Evolutionary conservation across 2,329 filamentous ascomycete species (phyloP), one percentile per base, ranked within the genome.

Genomic region (Colletotrichum lindemuthianum): DNA sequence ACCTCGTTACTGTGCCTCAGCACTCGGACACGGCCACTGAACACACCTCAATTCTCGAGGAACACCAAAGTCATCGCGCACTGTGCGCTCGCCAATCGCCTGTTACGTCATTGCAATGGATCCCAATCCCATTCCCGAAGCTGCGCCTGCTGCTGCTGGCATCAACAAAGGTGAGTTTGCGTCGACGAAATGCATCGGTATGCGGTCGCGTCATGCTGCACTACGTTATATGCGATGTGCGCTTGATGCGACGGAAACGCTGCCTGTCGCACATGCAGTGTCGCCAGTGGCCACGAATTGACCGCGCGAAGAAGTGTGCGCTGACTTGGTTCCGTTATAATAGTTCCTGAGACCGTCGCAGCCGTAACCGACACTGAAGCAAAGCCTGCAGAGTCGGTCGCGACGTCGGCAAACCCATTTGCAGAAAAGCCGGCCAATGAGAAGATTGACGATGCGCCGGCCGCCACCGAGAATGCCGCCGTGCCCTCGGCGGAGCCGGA

Each of bases 101-200:
- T 16, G 36, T 71, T 73, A 75, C 74, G 74, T 76, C 74, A 76
- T 76, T 72, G 71, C 70, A 60, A 76, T 76, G 74, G 71, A 74
- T 55, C 70, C 72, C 63, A 73, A 45, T 68, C 64, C 66, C 47
- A 60, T 41, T 36, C 44, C 59, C 54, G 64, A 52, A 65, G 48
- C 64, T 60, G 56, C 51, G 36, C 69, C 59, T 60, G 68, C 67
- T 66, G 69, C 70, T 51, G 65, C 47, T 41, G 57, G 57, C 67
- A 68, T 72, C 70, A 68, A 71, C 32, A 73, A 75, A 74, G 73
- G 74, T 75, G 74, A 60, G 65, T 41, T 32, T 50, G 12, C 34
- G 34, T 44, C 60, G 37, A 44, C 55, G 43, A 36, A 6, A 0
- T 36, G 34, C 39, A 43, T 41, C 10, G n/a, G 51, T 49, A 54